phyloP scores from a whole-genome alignment of 108 stramenopile genomes.

The Aureococcus anophagefferens region DNA sequence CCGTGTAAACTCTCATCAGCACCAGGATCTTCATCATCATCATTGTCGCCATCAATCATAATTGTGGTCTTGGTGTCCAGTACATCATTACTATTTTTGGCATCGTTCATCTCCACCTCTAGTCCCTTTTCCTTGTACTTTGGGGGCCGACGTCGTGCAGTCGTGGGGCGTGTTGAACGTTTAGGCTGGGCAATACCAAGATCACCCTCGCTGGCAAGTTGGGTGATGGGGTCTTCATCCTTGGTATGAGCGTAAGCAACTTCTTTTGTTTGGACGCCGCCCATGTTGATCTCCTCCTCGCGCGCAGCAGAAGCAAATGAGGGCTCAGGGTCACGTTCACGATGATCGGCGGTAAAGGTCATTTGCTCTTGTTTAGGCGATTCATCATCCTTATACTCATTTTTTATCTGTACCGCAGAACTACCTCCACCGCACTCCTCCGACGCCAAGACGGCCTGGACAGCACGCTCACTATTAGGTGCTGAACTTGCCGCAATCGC shows the following conservation, averaged over 20 bases:
- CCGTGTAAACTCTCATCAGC: background rate
- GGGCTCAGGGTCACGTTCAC: background rate
- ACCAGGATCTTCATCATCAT: conserved; percentile 21
- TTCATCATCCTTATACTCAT: background rate
- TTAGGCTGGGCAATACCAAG: background rate
- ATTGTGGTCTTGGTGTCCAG: conserved; percentile 11
- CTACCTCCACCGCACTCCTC: too few relatives aligned
- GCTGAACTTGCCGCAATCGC: conserved; percentile 38
- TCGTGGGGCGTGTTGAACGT: conserved; percentile 34
- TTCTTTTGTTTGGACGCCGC: too few relatives aligned
- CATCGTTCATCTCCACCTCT: background rate
- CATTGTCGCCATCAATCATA: conserved; percentile 20
- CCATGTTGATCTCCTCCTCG: too few relatives aligned
- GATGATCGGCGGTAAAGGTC: background rate
- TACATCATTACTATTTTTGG: conserved; percentile 3
- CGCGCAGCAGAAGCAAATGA: too few relatives aligned
- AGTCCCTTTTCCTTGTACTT: conserved; percentile 23
- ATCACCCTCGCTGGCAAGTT: too few relatives aligned
- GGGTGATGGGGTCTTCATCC: too few relatives aligned
- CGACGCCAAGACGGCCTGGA: conserved; percentile 2
- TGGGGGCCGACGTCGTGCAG: conserved; percentile 47
- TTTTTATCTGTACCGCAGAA: background rate
- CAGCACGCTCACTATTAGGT: conserved; percentile 22
- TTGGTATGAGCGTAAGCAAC: too few relatives aligned
- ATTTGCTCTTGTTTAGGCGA: background rate